phyloP scores from a whole-genome alignment of 1,284 basidiomycete species.

The Caloboletus firmus region DNA sequence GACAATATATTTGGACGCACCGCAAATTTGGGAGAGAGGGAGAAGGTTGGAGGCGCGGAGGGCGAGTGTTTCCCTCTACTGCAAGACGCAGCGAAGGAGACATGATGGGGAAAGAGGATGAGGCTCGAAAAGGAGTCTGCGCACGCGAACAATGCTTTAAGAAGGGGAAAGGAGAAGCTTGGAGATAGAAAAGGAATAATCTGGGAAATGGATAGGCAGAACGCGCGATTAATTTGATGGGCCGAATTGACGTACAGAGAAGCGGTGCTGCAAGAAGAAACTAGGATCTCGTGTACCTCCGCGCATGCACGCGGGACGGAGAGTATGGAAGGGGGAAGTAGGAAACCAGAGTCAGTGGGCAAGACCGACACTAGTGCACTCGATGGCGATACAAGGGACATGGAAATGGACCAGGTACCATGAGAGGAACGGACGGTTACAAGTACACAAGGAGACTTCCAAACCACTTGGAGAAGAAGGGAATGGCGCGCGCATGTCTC shows the following conservation, averaged over 20 bases:
- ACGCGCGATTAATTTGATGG: constrained; percentile 37
- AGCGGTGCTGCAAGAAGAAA: constrained; percentile 28
- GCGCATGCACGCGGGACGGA: constrained; percentile 23
- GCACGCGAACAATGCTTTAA: constrained; percentile 34
- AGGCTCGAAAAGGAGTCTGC: constrained; percentile 34
- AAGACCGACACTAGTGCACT: constrained; percentile 6
- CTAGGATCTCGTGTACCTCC: constrained; percentile 29
- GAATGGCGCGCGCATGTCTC: too few relatives aligned
- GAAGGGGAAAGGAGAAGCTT: constrained; percentile 33
- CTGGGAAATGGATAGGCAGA: constrained; percentile 34
- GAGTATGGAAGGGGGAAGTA: constrained; percentile 17
- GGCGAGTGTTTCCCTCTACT: constrained; percentile 32
- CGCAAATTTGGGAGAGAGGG: constrained; percentile 63
- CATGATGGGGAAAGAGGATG: constrained; percentile 32
- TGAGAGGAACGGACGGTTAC: constrained; percentile 7
- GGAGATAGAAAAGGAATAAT: constrained; percentile 35
- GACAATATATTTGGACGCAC: constrained; percentile 32
- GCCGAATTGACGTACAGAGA: constrained; percentile 39
- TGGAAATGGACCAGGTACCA: constrained; percentile 2
- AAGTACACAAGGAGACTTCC: constrained; percentile 3
- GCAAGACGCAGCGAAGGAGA: constrained; percentile 28
- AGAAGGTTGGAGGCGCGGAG: constrained; percentile 55
- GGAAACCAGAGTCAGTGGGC: constrained; percentile 11
- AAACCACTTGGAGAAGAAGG: constrained; percentile 5
- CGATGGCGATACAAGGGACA: constrained; percentile 15